Percentiles rank a stretch among this genome's conserved stretches.
phyloP scores from a whole-genome alignment of 768 basidiomycete genomes.

The Termitomyces eurrhizus region DNA sequence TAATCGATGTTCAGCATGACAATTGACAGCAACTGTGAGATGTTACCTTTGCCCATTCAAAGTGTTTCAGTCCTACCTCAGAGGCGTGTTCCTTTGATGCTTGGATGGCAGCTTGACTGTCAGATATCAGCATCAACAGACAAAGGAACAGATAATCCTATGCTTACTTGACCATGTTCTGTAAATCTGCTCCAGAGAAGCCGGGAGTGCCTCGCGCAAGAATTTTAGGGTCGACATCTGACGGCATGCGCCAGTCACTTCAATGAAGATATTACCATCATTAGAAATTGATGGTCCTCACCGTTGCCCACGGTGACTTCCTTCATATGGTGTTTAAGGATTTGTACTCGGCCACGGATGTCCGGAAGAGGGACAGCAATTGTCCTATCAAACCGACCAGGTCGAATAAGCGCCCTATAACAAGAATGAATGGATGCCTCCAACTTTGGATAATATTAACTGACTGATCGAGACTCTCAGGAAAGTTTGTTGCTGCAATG shows the following conservation, averaged over 20 bases:
- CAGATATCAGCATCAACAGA: slow-evolving; percentile 6
- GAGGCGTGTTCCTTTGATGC: slow-evolving; percentile 81
- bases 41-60: slow-evolving; percentile 94
- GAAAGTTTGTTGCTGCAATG: slow-evolving; percentile 97
- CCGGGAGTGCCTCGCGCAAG: slow-evolving; percentile 94
- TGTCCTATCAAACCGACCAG: slow-evolving; percentile 93
- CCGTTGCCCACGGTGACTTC: slow-evolving; percentile 63
- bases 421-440: slow-evolving; percentile 7
- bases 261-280: background rate
- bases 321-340: slow-evolving; percentile 88
- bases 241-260: slow-evolving; percentile 13
- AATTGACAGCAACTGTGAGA: background rate
- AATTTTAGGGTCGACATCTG: slow-evolving; percentile 80
- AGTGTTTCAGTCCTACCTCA: slow-evolving; percentile 73
- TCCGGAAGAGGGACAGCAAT: slow-evolving; percentile 95
- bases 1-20: slow-evolving; percentile 18
- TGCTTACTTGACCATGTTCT: slow-evolving; percentile 93
- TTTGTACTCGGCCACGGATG: slow-evolving; percentile 89
- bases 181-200: slow-evolving; percentile 94
- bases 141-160: slow-evolving; percentile 1
- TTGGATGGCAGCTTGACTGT: slow-evolving; percentile 87
- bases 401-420: slow-evolving; percentile 84
- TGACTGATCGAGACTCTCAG: slow-evolving; percentile 86
- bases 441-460: slow-evolving; percentile 22
- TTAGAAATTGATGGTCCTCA: slow-evolving; percentile 21